These are phyloP conservation scores for Acacia concinna DNA, from an alignment of 331 rosid genomes.

Conservation along the genomic window DNA sequence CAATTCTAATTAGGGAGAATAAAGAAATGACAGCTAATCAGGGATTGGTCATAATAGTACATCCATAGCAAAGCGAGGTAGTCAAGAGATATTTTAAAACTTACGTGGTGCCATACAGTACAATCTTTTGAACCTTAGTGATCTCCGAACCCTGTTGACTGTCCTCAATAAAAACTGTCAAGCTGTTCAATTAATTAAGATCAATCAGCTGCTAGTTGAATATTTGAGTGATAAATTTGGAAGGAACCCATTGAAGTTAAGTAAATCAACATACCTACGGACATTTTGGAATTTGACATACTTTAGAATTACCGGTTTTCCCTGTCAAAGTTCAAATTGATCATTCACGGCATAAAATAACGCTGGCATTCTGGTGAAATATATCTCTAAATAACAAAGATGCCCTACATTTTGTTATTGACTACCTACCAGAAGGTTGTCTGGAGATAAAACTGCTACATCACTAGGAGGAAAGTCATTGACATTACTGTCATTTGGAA, in stretches of 20 bases:
- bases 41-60: not conserved
- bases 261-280: constrained; percentile 61
- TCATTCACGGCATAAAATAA: constrained; percentile 19
- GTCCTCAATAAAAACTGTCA: constrained; percentile 94
- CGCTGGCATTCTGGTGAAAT: constrained; percentile 3
- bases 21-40: not conserved
- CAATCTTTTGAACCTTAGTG: constrained; percentile 86
- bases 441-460: constrained; percentile 61
- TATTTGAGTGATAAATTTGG: constrained; percentile 2
- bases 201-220: constrained; percentile 19
- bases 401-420: constrained; percentile 1
- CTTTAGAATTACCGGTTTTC: constrained; percentile 73
- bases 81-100: constrained; percentile 34
- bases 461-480: constrained; percentile 90
- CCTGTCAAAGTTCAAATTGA: constrained; percentile 48
- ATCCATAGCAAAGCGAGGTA: not conserved
- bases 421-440: constrained; percentile 62
- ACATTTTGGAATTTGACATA: constrained; percentile 97
- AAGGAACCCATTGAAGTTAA: constrained; percentile 9
- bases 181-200: constrained; percentile 54
- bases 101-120: constrained; percentile 85
- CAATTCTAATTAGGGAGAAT: constrained; percentile 1
- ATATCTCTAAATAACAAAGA: not conserved
- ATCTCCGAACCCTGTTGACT: constrained; percentile 75
- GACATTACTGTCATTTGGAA: constrained; percentile 71